phyloP scores from a whole-genome alignment of 441 rosid genomes.

The Aleurites moluccanus region DNA sequence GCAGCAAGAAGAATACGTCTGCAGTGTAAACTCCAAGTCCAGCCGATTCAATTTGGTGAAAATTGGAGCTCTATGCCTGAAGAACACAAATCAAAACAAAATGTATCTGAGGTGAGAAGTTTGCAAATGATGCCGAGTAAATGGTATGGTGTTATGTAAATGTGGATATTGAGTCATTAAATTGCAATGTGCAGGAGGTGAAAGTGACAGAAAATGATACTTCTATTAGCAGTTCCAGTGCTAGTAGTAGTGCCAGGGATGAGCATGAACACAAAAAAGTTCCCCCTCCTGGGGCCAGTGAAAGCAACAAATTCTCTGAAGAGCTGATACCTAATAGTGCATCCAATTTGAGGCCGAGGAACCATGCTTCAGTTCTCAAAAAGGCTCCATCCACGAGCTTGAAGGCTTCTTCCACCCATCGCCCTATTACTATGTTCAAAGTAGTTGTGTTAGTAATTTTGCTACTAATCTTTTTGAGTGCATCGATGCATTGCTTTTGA shows the following conservation, averaged over 20 bases:
- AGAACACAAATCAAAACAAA: conserved; percentile 23
- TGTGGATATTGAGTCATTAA: conserved; percentile 23
- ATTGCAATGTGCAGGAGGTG: conserved; percentile 38
- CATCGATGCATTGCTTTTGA: conserved; percentile 23
- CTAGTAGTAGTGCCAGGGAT: conserved; percentile 11
- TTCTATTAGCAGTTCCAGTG: neutral
- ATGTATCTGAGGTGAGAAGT: conserved; percentile 53
- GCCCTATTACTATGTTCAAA: conserved; percentile 29
- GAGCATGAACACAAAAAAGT: conserved; percentile 27
- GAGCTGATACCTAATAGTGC: conserved; percentile 1
- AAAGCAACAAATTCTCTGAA: conserved; percentile 17
- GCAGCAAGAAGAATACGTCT: conserved; percentile 66
- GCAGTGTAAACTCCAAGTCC: conserved; percentile 42
- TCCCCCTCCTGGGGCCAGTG: conserved; percentile 11
- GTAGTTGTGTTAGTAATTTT: conserved; percentile 37
- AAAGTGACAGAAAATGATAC: conserved; percentile 20
- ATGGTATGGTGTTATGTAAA: conserved; percentile 12
- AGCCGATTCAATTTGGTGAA: conserved; percentile 16
- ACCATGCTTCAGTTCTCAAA: conserved; percentile 22
- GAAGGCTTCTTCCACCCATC: conserved; percentile 22
- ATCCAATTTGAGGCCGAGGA: conserved; percentile 9
- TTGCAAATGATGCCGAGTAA: conserved; percentile 18
- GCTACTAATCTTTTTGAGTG: conserved; percentile 35
- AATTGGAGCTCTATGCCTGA: conserved; percentile 25
- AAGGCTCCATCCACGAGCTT: conserved; percentile 27